phyloP scores from a whole-genome alignment of 2,329 filamentous ascomycete genomes.

The Capronia americana region DNA sequence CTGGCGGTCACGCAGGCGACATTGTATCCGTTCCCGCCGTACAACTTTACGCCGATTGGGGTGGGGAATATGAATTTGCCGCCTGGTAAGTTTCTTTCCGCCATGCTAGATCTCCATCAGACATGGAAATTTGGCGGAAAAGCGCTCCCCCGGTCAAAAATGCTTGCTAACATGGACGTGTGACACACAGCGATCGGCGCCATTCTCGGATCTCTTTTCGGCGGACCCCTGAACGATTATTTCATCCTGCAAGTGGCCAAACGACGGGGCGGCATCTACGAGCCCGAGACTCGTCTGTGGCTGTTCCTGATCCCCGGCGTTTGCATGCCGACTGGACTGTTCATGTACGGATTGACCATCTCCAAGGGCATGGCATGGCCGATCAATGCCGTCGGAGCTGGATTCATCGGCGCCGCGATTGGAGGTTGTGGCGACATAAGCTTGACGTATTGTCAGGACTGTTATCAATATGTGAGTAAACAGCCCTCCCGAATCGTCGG shows the following conservation, averaged over 20 bases:
- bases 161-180: background rate
- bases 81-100: conserved; percentile 21
- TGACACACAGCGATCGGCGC: conserved; percentile 47
- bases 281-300: conserved; percentile 58
- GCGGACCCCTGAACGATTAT: conserved; percentile 50
- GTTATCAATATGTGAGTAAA: conserved; percentile 43
- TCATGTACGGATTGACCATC: conserved; percentile 50
- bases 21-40: conserved; percentile 47
- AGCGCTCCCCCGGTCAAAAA: no score
- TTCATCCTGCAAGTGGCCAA: conserved; percentile 51
- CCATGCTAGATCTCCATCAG: background rate
- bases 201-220: conserved; percentile 49
- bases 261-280: conserved; percentile 55
- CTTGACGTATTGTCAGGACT: conserved; percentile 44
- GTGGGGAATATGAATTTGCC: conserved; percentile 46
- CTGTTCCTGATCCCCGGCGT: conserved; percentile 45
- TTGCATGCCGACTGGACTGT: conserved; percentile 45
- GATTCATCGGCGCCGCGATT: conserved; percentile 47
- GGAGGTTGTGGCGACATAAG: conserved; percentile 40
- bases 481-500: background rate
- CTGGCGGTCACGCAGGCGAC: conserved; percentile 45
- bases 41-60: conserved; percentile 44
- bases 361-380: conserved; percentile 45
- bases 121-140: background rate
- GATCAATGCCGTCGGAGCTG: conserved; percentile 42